Conservation (phyloP, 495 filamentous ascomycete species). For the Penicillium chermesinum region DNA sequence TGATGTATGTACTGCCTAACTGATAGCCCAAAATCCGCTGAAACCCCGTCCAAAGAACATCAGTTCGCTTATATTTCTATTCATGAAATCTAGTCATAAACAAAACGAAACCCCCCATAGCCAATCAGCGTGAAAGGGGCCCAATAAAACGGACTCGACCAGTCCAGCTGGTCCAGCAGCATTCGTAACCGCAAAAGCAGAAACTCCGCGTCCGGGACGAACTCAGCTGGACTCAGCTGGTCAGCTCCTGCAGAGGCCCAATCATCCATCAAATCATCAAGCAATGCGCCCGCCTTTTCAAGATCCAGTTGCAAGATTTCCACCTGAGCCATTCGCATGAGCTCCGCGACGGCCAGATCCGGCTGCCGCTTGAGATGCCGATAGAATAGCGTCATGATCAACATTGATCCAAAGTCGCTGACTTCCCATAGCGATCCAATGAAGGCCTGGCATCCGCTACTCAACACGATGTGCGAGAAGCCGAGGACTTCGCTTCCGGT, state of each 20-base stretch:
- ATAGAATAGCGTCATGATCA: slow-evolving; percentile 31
- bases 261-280: slow-evolving; percentile 17
- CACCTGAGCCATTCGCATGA: slow-evolving; percentile 18
- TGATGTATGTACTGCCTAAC: too few relatives aligned
- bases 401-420: slow-evolving; percentile 28
- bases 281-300: slow-evolving; percentile 14
- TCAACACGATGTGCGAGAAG: slow-evolving; percentile 27
- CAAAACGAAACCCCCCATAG: slow-evolving; percentile 24
- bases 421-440: slow-evolving; percentile 29
- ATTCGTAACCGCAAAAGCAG: slow-evolving; percentile 17
- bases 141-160: slow-evolving; percentile 27
- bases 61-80: too few relatives aligned
- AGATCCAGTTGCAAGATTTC: slow-evolving; percentile 20
- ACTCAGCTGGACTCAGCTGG: slow-evolving; percentile 11
- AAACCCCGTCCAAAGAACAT: too few relatives aligned
- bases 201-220: slow-evolving; percentile 22
- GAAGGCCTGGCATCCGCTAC: slow-evolving; percentile 27
- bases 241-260: slow-evolving; percentile 5
- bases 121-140: slow-evolving; percentile 24
- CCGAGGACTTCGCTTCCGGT: slow-evolving; percentile 25
- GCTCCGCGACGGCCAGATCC: slow-evolving; percentile 12
- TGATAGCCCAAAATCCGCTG: too few relatives aligned
- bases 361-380: slow-evolving; percentile 13
- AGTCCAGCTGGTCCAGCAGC: slow-evolving; percentile 22
- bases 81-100: slow-evolving; percentile 15